phyloP scores from a whole-genome alignment of 768 basidiomycete genomes.

The Boletus rex-veris region DNA sequence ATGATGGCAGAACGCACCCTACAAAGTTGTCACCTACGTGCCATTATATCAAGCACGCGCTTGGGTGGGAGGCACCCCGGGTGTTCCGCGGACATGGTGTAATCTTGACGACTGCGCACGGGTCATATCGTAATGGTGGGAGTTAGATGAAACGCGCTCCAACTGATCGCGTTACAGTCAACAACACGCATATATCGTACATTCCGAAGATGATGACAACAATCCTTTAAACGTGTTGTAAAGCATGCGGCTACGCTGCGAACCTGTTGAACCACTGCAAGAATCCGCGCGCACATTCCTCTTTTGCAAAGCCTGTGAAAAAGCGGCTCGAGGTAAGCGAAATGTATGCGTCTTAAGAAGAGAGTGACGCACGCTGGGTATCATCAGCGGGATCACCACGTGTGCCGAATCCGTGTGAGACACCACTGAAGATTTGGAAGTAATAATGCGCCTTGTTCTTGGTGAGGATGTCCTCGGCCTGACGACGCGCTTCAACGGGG shows the following conservation, averaged over 20 bases:
- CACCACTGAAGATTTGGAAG: constrained; percentile 52
- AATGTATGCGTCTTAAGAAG: neutral
- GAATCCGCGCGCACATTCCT: constrained; percentile 51
- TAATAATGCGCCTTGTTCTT: constrained; percentile 51
- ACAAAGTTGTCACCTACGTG: neutral
- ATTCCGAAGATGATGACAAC: neutral
- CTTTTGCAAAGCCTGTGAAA: constrained; percentile 54
- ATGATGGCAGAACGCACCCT: neutral
- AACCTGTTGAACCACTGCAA: constrained; percentile 53
- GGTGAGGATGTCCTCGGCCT: constrained; percentile 54
- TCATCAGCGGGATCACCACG: constrained; percentile 30
- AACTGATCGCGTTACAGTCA: neutral
- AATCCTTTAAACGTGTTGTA: neutral
- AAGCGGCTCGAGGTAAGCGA: neutral
- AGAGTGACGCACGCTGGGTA: constrained; percentile 16
- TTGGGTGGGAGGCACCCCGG: too few relatives aligned
- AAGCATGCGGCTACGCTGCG: constrained; percentile 8
- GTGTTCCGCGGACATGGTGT: too few relatives aligned
- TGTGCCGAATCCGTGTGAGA: constrained; percentile 37
- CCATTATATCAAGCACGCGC: neutral
- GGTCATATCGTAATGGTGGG: neutral
- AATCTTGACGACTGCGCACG: neutral
- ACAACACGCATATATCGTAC: constrained; percentile 8
- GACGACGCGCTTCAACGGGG: constrained; percentile 47
- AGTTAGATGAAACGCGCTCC: neutral